Percentiles rank a stretch among this genome's conserved stretches.
Conservation (phyloP, 805 yeast genomes). For the Candida dendrica region DNA sequence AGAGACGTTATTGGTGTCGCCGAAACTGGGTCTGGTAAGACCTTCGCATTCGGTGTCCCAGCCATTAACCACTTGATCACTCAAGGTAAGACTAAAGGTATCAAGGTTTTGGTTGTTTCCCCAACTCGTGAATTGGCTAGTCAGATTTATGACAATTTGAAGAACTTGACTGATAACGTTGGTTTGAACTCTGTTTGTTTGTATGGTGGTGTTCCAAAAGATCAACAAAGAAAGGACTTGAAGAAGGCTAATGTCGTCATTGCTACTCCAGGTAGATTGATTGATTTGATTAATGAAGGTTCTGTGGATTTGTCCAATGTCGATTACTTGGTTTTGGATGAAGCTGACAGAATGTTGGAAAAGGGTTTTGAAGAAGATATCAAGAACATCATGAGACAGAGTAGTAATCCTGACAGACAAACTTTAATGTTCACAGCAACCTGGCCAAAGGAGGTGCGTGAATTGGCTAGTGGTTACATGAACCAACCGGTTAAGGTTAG, state of each 20-base stretch:
- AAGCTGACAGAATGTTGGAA: conserved; percentile 98
- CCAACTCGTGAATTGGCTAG: conserved; percentile 98
- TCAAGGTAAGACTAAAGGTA: conserved; percentile 30
- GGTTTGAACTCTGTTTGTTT: conserved; percentile 72
- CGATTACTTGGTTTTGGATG: conserved; percentile 83
- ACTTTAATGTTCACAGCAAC: conserved; percentile 99
- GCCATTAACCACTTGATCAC: conserved; percentile 67
- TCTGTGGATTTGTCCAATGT: conserved; percentile 62
- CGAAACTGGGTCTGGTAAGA: conserved; percentile 97
- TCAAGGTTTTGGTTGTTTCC: conserved; percentile 77
- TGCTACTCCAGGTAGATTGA: conserved; percentile 97
- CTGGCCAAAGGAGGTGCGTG: conserved; percentile 98
- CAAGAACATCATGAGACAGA: conserved; percentile 64
- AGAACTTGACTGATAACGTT: conserved; percentile 50
- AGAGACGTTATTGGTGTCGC: conserved; percentile 95
- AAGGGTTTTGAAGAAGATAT: conserved; percentile 98
- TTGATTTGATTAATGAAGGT: conserved; percentile 87
- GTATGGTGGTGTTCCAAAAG: conserved; percentile 97
- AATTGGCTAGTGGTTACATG: conserved; percentile 83
- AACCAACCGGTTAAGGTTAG: conserved; percentile 79
- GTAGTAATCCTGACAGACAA: conserved; percentile 55
- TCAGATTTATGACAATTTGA: conserved; percentile 83
- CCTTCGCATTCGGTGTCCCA: conserved; percentile 96
- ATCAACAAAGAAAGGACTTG: conserved; percentile 73
- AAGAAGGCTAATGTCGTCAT: conserved; percentile 70